Evolutionary conservation across 192 early-diverging fungal species (phyloP).

Genomic region (Powellomyces hirtus): DNA sequence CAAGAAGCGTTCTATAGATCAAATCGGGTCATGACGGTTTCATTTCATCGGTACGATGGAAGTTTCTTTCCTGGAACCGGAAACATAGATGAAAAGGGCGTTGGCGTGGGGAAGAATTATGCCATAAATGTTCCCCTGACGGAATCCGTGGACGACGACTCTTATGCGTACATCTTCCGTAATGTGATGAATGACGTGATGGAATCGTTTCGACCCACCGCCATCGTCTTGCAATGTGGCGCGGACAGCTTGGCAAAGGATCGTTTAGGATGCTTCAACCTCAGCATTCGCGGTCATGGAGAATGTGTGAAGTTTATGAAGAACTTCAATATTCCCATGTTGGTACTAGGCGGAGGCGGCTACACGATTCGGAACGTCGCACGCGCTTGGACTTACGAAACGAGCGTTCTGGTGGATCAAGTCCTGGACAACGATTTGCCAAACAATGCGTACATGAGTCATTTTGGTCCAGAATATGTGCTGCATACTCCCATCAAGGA

Average conservation of each 20-base stretch:
- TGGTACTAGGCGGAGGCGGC: slow-evolving; percentile 94
- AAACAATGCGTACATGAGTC: slow-evolving; percentile 82
- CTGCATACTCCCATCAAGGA: slow-evolving; percentile 75
- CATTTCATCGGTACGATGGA: slow-evolving; percentile 93
- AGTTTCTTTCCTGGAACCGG: slow-evolving; percentile 97
- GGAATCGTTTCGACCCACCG: slow-evolving; percentile 90
- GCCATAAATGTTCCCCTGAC: slow-evolving; percentile 92
- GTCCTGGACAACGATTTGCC: slow-evolving; percentile 77
- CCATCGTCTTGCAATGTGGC: slow-evolving; percentile 94
- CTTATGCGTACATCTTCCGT: slow-evolving; percentile 89
- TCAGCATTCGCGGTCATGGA: slow-evolving; percentile 92
- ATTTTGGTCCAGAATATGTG: slow-evolving; percentile 87
- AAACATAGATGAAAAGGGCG: slow-evolving; percentile 82
- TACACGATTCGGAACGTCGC: slow-evolving; percentile 97
- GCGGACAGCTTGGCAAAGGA: slow-evolving; percentile 93
- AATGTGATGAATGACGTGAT: slow-evolving; percentile 83
- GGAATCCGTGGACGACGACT: slow-evolving; percentile 90
- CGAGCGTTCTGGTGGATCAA: slow-evolving; percentile 72
- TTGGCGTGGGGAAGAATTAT: slow-evolving; percentile 85
- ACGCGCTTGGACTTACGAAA: slow-evolving; percentile 95
- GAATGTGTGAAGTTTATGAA: slow-evolving; percentile 93
- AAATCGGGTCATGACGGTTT: slow-evolving; percentile 92
- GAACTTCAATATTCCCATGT: slow-evolving; percentile 82
- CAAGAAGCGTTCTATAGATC: slow-evolving; percentile 94
- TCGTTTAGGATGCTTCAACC: slow-evolving; percentile 90